phyloP scores from a whole-genome alignment of 306 rosid species.

The Macrotyloma uniflorum region DNA sequence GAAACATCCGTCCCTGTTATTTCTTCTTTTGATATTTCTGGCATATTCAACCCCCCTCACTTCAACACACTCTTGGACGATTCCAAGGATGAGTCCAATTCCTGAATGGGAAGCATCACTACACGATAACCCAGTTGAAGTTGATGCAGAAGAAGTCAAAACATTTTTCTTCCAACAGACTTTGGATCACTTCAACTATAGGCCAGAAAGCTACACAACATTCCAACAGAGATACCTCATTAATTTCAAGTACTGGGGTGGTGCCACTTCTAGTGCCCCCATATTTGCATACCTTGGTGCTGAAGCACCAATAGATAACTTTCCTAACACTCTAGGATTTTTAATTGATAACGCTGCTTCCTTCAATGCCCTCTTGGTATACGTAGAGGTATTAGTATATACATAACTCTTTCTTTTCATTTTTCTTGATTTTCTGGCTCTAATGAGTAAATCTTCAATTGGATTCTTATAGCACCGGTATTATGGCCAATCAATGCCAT shows the following conservation, averaged over 20 bases:
- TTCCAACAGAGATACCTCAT: slow-evolving; percentile 66
- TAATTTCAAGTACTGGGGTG: slow-evolving; percentile 66
- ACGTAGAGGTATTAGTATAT: slow-evolving; percentile 55
- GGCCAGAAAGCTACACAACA: slow-evolving; percentile 57
- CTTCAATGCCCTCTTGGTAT: slow-evolving; percentile 62
- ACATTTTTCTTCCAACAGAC: slow-evolving; percentile 60
- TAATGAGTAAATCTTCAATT: neutral
- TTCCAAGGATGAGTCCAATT: slow-evolving; percentile 57
- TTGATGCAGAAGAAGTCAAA: slow-evolving; percentile 24
- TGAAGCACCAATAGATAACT: slow-evolving; percentile 56
- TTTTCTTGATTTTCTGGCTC: neutral
- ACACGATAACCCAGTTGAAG: slow-evolving; percentile 16
- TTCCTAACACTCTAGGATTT: slow-evolving; percentile 45
- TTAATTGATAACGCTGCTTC: slow-evolving; percentile 56
- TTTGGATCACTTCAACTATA: slow-evolving; percentile 71
- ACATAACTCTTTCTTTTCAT: neutral
- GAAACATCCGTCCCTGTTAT: neutral
- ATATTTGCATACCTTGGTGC: slow-evolving; percentile 66
- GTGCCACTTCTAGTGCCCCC: slow-evolving; percentile 56
- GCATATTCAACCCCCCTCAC: slow-evolving; percentile 30
- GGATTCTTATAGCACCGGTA: slow-evolving; percentile 57
- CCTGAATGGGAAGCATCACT: slow-evolving; percentile 40
- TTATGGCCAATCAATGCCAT: slow-evolving; percentile 70
- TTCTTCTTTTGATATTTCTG: slow-evolving; percentile 33
- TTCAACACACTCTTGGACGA: slow-evolving; percentile 19